Conservation (phyloP, 345 rosid genomes). For the Erucastrum elatum region DNA sequence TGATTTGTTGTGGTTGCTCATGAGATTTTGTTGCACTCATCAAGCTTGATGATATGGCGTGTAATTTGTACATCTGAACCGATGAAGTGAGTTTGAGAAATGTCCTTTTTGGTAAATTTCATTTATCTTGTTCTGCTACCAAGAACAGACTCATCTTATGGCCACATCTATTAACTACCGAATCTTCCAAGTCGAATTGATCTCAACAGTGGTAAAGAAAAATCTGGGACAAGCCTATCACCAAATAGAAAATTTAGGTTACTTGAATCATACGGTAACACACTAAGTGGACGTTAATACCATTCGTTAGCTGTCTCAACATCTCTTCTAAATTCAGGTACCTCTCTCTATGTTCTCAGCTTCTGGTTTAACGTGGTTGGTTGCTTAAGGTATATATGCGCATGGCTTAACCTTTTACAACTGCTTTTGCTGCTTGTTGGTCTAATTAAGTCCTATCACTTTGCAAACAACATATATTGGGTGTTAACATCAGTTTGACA, state of each 20-base stretch:
- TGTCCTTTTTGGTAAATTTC: neutral
- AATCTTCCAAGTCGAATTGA: neutral
- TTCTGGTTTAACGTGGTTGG: conserved; percentile 69
- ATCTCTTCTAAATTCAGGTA: neutral
- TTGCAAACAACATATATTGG: conserved; percentile 1
- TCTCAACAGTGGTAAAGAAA: neutral
- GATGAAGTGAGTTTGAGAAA: neutral
- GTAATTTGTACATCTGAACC: neutral
- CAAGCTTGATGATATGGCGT: neutral
- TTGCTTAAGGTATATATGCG: conserved; percentile 73
- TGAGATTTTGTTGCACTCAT: neutral
- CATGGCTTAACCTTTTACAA: conserved; percentile 8
- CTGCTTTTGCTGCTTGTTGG: conserved; percentile 6
- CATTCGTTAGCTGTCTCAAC: neutral
- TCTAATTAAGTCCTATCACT: conserved; percentile 31
- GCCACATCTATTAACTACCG: neutral
- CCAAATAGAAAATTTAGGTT: neutral
- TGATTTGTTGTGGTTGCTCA: neutral
- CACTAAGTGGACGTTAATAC: neutral
- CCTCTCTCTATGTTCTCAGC: neutral
- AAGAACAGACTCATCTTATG: neutral
- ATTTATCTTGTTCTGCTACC: neutral
- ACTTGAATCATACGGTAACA: neutral
- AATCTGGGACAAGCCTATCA: neutral
- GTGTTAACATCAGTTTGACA: neutral